These are phyloP conservation scores for Metarhizium album DNA, from an alignment of 2,329 filamentous ascomycete species.

Conservation along the genomic window DNA sequence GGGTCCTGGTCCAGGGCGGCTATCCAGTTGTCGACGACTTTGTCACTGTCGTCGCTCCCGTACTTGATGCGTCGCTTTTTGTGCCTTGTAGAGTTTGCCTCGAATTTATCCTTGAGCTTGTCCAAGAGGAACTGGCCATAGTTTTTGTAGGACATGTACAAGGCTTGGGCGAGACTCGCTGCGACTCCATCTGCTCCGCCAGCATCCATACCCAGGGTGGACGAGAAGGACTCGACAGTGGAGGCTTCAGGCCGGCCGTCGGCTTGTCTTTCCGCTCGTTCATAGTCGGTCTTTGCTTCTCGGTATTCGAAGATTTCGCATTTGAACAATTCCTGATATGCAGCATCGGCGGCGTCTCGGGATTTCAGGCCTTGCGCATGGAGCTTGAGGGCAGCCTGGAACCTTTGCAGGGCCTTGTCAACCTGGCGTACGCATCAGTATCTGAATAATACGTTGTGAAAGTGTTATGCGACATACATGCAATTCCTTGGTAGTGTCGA, in stretches of 20 bases:
- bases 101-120: constrained; percentile 22
- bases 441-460: background rate
- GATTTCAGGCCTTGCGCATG: constrained; percentile 76
- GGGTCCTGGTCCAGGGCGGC: constrained; percentile 53
- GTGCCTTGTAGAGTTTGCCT: constrained; percentile 42
- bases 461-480: constrained; percentile 40
- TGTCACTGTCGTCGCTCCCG: constrained; percentile 24
- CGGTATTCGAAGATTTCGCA: constrained; percentile 92
- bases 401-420: constrained; percentile 91
- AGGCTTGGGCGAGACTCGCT: constrained; percentile 74
- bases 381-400: constrained; percentile 81
- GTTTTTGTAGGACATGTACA: constrained; percentile 93
- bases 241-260: constrained; percentile 31
- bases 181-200: constrained; percentile 62
- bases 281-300: constrained; percentile 77
- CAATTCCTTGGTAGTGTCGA: constrained; percentile 91
- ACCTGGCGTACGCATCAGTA: constrained; percentile 39
- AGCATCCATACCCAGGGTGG: constrained; percentile 43
- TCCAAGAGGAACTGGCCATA: constrained; percentile 89
- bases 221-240: constrained; percentile 35
- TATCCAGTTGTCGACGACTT: constrained; percentile 45
- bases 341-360: constrained; percentile 65
- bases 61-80: constrained; percentile 17
- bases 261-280: constrained; percentile 51
- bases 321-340: constrained; percentile 75